Conservation (phyloP, 2,329 filamentous ascomycete species). For the Fusarium sp. region DNA sequence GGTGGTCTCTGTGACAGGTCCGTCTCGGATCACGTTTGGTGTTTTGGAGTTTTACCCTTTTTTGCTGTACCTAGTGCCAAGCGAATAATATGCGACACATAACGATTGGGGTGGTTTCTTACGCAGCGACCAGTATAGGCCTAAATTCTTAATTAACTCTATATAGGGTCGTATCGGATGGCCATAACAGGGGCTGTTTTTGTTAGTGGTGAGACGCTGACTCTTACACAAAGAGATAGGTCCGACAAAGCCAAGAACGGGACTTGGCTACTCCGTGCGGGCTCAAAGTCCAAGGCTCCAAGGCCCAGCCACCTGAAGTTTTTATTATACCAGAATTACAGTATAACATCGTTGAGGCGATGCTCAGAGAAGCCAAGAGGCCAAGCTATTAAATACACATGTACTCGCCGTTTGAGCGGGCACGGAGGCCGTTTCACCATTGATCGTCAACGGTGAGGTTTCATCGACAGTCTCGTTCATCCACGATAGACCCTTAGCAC, state of each 20-base stretch:
- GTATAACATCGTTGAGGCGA: not conserved
- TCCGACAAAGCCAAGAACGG: constrained; percentile 39
- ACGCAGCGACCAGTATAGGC: constrained; percentile 31
- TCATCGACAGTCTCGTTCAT: constrained; percentile 12
- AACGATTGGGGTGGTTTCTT: constrained; percentile 10
- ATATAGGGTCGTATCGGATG: constrained; percentile 23
- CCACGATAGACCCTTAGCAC: not conserved
- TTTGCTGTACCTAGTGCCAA: constrained; percentile 20
- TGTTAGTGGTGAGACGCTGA: constrained; percentile 31
- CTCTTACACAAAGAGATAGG: constrained; percentile 29
- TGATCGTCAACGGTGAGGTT: constrained; percentile 25
- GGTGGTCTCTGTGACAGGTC: constrained; percentile 51
- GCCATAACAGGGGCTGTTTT: constrained; percentile 5
- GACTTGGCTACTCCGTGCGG: constrained; percentile 25
- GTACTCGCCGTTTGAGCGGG: constrained; percentile 24
- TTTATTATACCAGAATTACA: not conserved
- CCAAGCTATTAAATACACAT: constrained; percentile 20
- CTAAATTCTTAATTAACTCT: constrained; percentile 13
- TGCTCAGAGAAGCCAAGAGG: constrained; percentile 19
- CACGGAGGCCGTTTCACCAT: constrained; percentile 28
- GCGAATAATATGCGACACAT: constrained; percentile 18
- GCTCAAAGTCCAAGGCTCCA: not conserved
- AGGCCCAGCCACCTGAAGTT: not conserved
- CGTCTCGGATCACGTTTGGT: constrained; percentile 53
- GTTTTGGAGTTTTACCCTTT: constrained; percentile 35